Conservation (phyloP, 176 grass and related monocot genomes). For the Musa beccarii region DNA sequence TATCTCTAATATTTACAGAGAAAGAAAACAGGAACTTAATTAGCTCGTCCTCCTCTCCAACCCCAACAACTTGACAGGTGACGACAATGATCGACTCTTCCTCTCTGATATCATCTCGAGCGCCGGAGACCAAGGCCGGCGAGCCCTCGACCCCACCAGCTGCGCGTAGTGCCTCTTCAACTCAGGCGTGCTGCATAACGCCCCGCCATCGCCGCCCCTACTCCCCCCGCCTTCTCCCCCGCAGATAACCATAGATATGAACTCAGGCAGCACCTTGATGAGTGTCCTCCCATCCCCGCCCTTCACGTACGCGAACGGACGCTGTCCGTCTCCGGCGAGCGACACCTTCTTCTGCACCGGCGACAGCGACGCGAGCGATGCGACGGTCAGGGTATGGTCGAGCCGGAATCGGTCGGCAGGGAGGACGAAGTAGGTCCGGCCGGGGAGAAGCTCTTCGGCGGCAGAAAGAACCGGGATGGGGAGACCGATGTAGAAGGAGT, state of each 20-base stretch:
- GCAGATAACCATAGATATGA: conserved; percentile 32
- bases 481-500: conserved; percentile 52
- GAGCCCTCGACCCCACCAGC: conserved; percentile 49
- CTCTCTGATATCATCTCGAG: conserved; percentile 72
- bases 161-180: conserved; percentile 76
- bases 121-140: conserved; percentile 54
- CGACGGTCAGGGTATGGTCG: conserved; percentile 26
- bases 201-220: background rate
- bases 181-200: conserved; percentile 78
- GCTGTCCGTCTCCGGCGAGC: conserved; percentile 12
- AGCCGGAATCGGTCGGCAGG: conserved; percentile 47
- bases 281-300: conserved; percentile 32
- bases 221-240: background rate
- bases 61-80: conserved; percentile 41
- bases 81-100: conserved; percentile 16
- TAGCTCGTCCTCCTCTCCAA: conserved; percentile 4
- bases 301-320: conserved; percentile 54
- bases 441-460: conserved; percentile 39
- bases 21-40: too few relatives aligned
- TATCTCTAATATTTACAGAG: too few relatives aligned
- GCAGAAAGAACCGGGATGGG: conserved; percentile 36
- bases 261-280: conserved; percentile 61
- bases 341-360: background rate
- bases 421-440: conserved; percentile 51
- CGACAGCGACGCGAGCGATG: conserved; percentile 35